Evolutionary conservation across 441 rosid genomes (phyloP), one percentile per base, ranked within the genome.

Genomic region (Populus hybrid): DNA sequence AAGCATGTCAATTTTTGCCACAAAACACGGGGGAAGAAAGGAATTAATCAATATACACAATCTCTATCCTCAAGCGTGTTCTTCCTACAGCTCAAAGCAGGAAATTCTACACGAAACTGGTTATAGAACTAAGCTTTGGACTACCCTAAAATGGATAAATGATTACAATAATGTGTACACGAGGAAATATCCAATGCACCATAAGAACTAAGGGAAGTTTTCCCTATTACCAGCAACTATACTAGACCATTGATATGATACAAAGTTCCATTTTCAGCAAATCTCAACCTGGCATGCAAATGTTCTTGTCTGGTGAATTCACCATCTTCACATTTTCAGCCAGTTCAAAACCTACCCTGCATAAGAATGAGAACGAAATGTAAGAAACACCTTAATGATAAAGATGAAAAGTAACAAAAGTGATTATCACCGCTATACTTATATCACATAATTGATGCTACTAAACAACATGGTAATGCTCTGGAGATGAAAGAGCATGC

Each of bases 331-430:
- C 80, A 83, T 72, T 76, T 82, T 83, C 64, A 72, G 79, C 74
- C 84, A 83, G 80, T 81, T 83, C 84, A 76, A 74, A 85, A 78
- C 81, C 85, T 77, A 80, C 79, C 28, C 90, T 87, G 88, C 86
- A 82, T 57, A 42, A 70, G 72, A 84, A 73, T 2, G 7, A 72
- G 20, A 59, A 32, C 42, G 2, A 4, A 78, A 11, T 6, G 8
- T 5, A 11, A 30, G 35, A 61, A 24, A 28, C 3, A 59, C 6
- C 67, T 61, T 57, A 34, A 38, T 6, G 21, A 24, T 38, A 3
- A 3, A 0, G 30, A 57, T 34, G 32, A 34, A 2, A 12, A 46
- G 8, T 9, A 40, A 34, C 14, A 20, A 50, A 16, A 23, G 21
- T 8, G 23, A 10, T 20, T 63, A 36, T 10, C 40, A 11, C 57